These are phyloP conservation scores for Pseudofabraea citricarpa DNA, from an alignment of 2,329 filamentous ascomycete genomes.

Conservation along the genomic window DNA sequence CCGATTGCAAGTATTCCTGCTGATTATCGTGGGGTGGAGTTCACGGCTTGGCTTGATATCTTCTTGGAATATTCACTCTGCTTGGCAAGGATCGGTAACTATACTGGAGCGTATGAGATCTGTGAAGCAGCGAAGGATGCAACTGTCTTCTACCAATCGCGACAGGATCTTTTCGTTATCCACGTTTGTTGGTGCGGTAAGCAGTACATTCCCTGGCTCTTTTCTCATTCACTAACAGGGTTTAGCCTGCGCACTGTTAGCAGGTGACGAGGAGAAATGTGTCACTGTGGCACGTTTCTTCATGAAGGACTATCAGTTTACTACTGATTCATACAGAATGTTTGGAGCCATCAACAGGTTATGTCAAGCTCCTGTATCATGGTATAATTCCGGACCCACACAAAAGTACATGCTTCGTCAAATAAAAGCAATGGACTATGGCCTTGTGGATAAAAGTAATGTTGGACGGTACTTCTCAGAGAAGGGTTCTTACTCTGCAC, in stretches of 20 bases:
- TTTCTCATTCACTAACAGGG: slow-evolving; percentile 7
- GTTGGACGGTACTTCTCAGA: slow-evolving; percentile 38
- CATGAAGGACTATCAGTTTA: slow-evolving; percentile 75
- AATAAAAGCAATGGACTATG: slow-evolving; percentile 82
- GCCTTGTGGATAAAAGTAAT: slow-evolving; percentile 48
- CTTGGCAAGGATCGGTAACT: slow-evolving; percentile 62
- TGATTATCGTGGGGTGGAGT: slow-evolving; percentile 70
- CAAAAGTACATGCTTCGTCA: slow-evolving; percentile 91
- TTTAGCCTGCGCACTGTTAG: slow-evolving; percentile 75
- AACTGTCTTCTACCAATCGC: slow-evolving; percentile 73
- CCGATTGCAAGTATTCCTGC: slow-evolving; percentile 17
- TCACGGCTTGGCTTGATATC: slow-evolving; percentile 81
- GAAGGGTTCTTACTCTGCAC: slow-evolving; percentile 32
- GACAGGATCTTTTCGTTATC: slow-evolving; percentile 64
- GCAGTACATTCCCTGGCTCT: slow-evolving; percentile 19
- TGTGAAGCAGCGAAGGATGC: slow-evolving; percentile 75
- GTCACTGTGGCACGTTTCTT: slow-evolving; percentile 73
- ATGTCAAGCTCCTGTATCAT: slow-evolving; percentile 65
- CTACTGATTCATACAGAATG: slow-evolving; percentile 78
- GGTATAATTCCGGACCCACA: slow-evolving; percentile 75
- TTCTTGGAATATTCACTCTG: slow-evolving; percentile 84
- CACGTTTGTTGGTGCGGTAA: slow-evolving; percentile 72
- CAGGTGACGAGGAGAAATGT: slow-evolving; percentile 73
- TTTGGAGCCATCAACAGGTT: slow-evolving; percentile 75
- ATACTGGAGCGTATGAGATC: slow-evolving; percentile 71